These are phyloP conservation scores for Rhinocladiella similis DNA, from an alignment of 2,329 filamentous ascomycete genomes.

Conservation along the genomic window DNA sequence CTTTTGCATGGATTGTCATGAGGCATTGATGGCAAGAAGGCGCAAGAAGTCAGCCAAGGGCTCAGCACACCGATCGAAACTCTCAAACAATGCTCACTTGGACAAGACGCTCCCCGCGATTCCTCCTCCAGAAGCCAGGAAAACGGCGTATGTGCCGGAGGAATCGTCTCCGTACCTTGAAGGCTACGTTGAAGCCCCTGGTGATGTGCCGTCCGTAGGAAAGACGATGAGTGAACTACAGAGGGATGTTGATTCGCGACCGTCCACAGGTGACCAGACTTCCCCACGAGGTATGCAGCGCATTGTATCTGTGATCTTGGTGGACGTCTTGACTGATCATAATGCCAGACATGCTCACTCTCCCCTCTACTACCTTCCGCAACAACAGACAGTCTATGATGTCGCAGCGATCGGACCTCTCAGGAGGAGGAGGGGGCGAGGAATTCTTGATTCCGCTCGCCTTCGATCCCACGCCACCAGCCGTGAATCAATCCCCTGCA, in stretches of 20 bases:
- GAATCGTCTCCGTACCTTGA: slow-evolving; percentile 48
- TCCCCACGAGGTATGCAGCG: slow-evolving; percentile 18
- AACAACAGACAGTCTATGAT: slow-evolving; percentile 74
- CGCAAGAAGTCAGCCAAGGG: slow-evolving; percentile 63
- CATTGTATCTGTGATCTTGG: slow-evolving; percentile 1
- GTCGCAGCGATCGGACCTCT: slow-evolving; percentile 55
- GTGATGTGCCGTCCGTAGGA: slow-evolving; percentile 24
- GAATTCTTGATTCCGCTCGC: slow-evolving; percentile 77
- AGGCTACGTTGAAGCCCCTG: slow-evolving; percentile 39
- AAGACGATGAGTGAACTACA: slow-evolving; percentile 26
- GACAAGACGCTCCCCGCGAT: slow-evolving; percentile 94
- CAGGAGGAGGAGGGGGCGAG: slow-evolving; percentile 60
- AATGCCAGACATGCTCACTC: slow-evolving; percentile 59
- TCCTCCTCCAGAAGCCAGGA: slow-evolving; percentile 60
- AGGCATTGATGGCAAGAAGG: slow-evolving; percentile 89
- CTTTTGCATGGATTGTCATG: slow-evolving; percentile 98
- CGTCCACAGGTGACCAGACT: slow-evolving; percentile 22
- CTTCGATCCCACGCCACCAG: slow-evolving; percentile 66
- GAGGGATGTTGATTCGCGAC: slow-evolving; percentile 19
- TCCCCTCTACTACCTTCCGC: slow-evolving; percentile 75
- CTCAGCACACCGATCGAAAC: slow-evolving; percentile 32
- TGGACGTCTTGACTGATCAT: slow-evolving; percentile 13
- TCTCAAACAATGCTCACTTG: slow-evolving; percentile 57
- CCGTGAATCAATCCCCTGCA: slow-evolving; percentile 50
- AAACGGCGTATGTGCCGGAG: slow-evolving; percentile 38